These are phyloP conservation scores for Ophiostoma himal-ulmi DNA, from an alignment of 2,329 filamentous ascomycete genomes.

Conservation along the genomic window DNA sequence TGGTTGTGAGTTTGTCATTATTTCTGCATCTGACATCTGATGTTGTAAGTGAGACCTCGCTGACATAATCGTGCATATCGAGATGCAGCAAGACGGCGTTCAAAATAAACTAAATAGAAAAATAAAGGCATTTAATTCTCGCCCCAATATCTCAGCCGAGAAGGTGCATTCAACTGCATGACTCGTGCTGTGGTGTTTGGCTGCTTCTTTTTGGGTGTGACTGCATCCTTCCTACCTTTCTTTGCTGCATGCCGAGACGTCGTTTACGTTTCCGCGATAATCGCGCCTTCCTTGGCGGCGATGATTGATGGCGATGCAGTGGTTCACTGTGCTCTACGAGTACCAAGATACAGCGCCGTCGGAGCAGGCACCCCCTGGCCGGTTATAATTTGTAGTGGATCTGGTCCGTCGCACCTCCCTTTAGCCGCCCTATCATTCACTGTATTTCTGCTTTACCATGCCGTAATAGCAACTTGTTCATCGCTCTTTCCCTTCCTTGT, in stretches of 20 bases:
- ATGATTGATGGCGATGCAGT: not conserved
- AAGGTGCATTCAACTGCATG: not conserved
- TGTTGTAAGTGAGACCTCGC: not conserved
- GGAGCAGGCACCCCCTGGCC: not conserved
- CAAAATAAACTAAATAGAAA: not conserved
- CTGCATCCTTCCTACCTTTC: not conserved
- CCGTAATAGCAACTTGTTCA: not conserved
- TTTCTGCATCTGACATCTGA: not conserved
- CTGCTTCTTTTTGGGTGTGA: not conserved
- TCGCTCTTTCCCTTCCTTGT: not conserved
- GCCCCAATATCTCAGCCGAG: not conserved
- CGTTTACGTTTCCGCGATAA: not conserved
- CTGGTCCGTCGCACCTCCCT: not conserved
- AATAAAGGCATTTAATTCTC: not conserved
- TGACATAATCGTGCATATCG: not conserved
- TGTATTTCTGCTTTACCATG: not conserved
- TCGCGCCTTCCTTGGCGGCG: slow-evolving; percentile 5
- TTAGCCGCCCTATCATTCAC: not conserved
- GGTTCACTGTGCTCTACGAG: not conserved
- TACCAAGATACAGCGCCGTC: not conserved
- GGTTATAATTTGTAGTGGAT: not conserved
- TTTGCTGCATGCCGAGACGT: not conserved
- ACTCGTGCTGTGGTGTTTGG: not conserved
- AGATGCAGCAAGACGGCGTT: slow-evolving; percentile 1
- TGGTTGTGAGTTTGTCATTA: not conserved